Base-by-base conservation (phyloP, 768 basidiomycete genomes). In the Suillus weaverae region DNA sequence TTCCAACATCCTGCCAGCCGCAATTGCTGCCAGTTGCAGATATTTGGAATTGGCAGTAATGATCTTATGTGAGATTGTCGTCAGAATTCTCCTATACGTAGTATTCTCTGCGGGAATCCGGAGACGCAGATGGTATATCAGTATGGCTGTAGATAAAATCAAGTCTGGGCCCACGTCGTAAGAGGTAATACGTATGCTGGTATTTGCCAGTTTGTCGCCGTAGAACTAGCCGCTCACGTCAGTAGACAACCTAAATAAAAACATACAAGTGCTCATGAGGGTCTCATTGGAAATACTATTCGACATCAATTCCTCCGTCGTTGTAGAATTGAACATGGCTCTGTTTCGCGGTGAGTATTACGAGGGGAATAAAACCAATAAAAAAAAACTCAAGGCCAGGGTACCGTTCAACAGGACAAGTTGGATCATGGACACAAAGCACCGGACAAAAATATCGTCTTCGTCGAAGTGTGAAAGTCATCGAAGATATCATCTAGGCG, bases 111-210 rank as follows among this genome's bases (percentile, higher is more conserved):
- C 83, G 81, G 33, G 73, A 72, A 14, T 81, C 81, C 2, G 85
- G 86, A 72, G 81, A 87, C 4, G 86, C 86, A 22, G 83, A 78
- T 0, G 73, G 63, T 16, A 68, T 71, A 43, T 72, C 62, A 38
- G 71, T 79, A 64, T 82, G 81, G 7, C 74, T 73, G 65, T 81
- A 80, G 60, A 81, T 63, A 55, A 69, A 68, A 0, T 82, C 72
- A 1, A 85, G 75, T 86, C 46, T 81, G 1, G 84, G 84, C 88
- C 85, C 51, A 84, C 78, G 56, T 78, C 81, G 69, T 86, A 85
- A 43, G 77, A 73, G 57, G 79, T 72, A 18, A 22, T 32, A 51
- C 30, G 8, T 30, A 30, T 9, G 26, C 30, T 53, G 51, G 30
- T 32, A 32, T 53, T 3, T 32, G 5, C 18, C 30, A 32, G 30